phyloP scores from a whole-genome alignment of 495 filamentous ascomycete genomes.

The Aspergillus incahuasiensis region DNA sequence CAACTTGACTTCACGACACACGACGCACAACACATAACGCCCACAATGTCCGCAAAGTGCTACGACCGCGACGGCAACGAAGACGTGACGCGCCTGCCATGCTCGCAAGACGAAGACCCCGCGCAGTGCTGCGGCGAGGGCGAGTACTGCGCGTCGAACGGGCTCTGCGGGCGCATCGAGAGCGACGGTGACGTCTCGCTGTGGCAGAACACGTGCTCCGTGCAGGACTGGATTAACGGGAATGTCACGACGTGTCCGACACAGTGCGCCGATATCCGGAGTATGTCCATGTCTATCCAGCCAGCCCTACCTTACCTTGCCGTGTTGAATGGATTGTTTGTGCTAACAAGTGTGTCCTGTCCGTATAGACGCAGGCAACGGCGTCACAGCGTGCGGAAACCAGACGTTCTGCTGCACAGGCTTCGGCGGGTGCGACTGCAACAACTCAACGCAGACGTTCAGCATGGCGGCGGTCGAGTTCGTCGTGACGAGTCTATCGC shows the following conservation, averaged over 20 bases:
- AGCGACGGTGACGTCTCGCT: background rate
- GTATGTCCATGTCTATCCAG: background rate
- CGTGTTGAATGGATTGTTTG: background rate
- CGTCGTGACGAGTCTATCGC: background rate
- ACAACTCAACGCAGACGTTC: slow-evolving; percentile 1
- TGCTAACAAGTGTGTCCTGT: no score
- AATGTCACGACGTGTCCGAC: background rate
- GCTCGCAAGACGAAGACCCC: background rate
- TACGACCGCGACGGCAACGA: slow-evolving; percentile 1
- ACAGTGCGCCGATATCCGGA: background rate
- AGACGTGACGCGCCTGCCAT: background rate
- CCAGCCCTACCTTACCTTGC: background rate
- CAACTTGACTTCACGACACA: no score
- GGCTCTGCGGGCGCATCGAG: background rate
- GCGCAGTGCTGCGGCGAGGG: slow-evolving; percentile 1
- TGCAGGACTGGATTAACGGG: background rate
- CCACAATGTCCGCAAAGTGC: background rate
- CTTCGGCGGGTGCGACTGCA: slow-evolving; percentile 2
- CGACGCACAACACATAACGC: no score
- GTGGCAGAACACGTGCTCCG: background rate
- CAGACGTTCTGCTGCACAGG: slow-evolving; percentile 2
- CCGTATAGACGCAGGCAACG: background rate
- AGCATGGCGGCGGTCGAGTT: background rate
- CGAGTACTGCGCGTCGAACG: background rate
- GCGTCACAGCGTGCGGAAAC: background rate